Percentiles rank a stretch among this genome's conserved stretches.
Conservation (phyloP, 805 yeast genomes). For the Candida nemodendra region DNA sequence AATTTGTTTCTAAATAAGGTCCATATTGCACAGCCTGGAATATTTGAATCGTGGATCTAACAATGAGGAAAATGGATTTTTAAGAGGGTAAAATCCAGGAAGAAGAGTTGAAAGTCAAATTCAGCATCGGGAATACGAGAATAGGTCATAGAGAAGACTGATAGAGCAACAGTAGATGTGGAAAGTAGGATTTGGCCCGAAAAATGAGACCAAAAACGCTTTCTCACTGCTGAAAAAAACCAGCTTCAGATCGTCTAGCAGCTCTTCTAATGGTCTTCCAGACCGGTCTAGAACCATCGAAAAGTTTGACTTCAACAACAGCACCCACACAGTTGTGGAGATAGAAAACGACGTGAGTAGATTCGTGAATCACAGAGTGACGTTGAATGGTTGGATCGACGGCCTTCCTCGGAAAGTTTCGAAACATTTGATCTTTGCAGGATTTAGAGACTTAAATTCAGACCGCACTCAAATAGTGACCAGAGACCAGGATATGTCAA, state of each 20-base stretch:
- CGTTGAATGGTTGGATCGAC: slow-evolving; percentile 83
- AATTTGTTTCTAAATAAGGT: no score
- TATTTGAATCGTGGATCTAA: no score
- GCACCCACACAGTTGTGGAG: slow-evolving; percentile 27
- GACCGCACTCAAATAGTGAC: slow-evolving; percentile 58
- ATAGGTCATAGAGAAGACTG: no score
- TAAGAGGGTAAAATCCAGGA: no score
- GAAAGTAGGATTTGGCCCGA: not conserved
- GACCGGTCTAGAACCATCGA: slow-evolving; percentile 18
- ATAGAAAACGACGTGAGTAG: slow-evolving; percentile 12
- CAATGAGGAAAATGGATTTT: no score
- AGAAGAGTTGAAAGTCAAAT: no score
- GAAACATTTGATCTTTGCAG: slow-evolving; percentile 64
- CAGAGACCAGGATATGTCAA: slow-evolving; percentile 37
- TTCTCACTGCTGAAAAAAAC: no score
- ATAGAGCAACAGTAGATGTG: no score
- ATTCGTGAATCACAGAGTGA: slow-evolving; percentile 32
- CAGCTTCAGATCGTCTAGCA: no score
- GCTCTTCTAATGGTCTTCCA: slow-evolving; percentile 16
- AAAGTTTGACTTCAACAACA: slow-evolving; percentile 30
- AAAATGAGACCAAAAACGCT: not conserved
- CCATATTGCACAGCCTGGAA: no score
- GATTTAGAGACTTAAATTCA: slow-evolving; percentile 72
- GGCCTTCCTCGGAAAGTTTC: slow-evolving; percentile 70
- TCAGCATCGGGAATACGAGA: no score